Percentiles rank a stretch among this genome's conserved stretches.
Evolutionary conservation across 352 stramenopile genomes (phyloP).

Genomic region (Pythium graminicola): DNA sequence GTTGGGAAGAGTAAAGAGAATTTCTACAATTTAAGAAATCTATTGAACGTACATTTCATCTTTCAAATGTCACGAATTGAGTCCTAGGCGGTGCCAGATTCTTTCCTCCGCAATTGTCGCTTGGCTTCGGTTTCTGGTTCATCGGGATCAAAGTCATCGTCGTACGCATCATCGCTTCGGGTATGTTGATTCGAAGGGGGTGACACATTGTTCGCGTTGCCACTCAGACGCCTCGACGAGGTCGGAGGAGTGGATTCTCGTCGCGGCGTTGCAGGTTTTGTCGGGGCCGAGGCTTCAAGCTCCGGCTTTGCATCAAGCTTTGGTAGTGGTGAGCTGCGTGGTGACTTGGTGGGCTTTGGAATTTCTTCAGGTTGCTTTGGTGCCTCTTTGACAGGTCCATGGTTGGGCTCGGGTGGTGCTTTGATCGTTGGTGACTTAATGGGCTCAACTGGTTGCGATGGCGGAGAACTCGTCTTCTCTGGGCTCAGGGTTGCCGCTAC

Average conservation of each 20-base stretch:
- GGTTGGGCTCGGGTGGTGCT: not conserved
- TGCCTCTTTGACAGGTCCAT: not conserved
- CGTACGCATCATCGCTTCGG: slow-evolving; percentile 29
- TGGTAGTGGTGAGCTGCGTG: not conserved
- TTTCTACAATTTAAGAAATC: slow-evolving; percentile 4
- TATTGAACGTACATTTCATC: slow-evolving; percentile 4
- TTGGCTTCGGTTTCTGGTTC: slow-evolving; percentile 19
- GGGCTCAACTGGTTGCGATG: not conserved
- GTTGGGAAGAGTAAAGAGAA: slow-evolving; percentile 58
- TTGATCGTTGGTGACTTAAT: not conserved
- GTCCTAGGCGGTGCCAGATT: slow-evolving; percentile 9
- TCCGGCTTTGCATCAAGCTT: slow-evolving; percentile 8
- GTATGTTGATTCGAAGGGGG: slow-evolving; percentile 9
- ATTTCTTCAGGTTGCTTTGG: slow-evolving; percentile 6
- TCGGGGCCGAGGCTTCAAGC: not conserved
- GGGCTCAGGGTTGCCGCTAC: not conserved
- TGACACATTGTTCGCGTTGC: not conserved
- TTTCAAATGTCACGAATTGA: slow-evolving; percentile 2
- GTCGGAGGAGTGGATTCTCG: slow-evolving; percentile 7
- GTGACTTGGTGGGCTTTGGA: slow-evolving; percentile 1
- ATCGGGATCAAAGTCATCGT: slow-evolving; percentile 46
- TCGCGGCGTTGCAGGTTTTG: slow-evolving; percentile 13
- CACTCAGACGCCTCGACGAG: slow-evolving; percentile 7
- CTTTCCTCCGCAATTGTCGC: slow-evolving; percentile 16
- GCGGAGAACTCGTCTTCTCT: not conserved